These are phyloP conservation scores for Coniophora puteana DNA, from an alignment of 1,284 basidiomycete species.

Conservation along the genomic window DNA sequence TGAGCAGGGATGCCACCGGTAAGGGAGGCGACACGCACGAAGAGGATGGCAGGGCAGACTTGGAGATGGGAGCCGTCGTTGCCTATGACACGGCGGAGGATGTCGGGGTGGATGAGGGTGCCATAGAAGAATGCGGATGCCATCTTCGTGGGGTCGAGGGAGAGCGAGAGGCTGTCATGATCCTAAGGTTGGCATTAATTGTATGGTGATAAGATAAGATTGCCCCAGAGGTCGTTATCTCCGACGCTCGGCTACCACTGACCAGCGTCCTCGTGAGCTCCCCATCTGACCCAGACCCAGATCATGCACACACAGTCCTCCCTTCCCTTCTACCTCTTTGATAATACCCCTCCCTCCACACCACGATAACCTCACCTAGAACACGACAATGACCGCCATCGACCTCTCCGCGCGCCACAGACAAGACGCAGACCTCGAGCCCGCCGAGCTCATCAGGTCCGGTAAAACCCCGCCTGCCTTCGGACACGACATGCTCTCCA, in stretches of 20 bases:
- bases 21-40: constrained; percentile 29
- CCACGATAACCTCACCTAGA: background rate
- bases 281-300: no score
- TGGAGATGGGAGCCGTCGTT: constrained; percentile 53
- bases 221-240: background rate
- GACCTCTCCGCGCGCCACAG: background rate
- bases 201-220: background rate
- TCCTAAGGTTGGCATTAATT: background rate
- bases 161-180: background rate
- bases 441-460: constrained; percentile 16
- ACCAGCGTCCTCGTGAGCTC: no score
- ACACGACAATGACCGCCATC: constrained; percentile 16
- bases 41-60: constrained; percentile 52
- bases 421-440: constrained; percentile 3
- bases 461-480: constrained; percentile 40
- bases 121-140: constrained; percentile 82
- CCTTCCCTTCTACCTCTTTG: no score
- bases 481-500: constrained; percentile 46
- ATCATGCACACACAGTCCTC: no score
- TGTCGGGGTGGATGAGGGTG: constrained; percentile 71
- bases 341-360: no score
- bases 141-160: constrained; percentile 12
- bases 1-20: background rate
- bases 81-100: constrained; percentile 60
- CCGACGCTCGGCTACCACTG: background rate